phyloP scores from a whole-genome alignment of 176 grass and related monocot species.

The Triticum monococcum region DNA sequence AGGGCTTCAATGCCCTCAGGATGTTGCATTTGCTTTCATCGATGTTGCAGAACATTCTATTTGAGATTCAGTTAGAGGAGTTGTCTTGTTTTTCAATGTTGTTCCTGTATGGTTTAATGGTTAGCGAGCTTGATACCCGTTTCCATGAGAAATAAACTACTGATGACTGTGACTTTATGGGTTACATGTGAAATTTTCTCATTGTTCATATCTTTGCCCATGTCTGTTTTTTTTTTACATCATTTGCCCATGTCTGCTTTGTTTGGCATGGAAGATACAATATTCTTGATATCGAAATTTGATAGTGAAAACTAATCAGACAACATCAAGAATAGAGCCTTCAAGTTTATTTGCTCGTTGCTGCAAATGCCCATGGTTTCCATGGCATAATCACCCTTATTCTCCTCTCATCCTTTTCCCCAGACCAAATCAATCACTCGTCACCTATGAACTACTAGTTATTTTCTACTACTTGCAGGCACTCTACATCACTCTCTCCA shows the following conservation, averaged over 20 bases:
- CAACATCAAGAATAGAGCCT: constrained; percentile 8
- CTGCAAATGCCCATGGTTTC: constrained; percentile 46
- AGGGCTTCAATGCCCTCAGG: constrained; percentile 61
- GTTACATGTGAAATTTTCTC: not conserved
- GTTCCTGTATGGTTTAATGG: not conserved
- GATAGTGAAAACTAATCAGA: not conserved
- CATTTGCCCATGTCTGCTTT: no score
- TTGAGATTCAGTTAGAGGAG: not conserved
- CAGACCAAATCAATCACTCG: constrained; percentile 38
- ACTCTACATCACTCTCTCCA: not conserved
- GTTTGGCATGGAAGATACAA: not conserved
- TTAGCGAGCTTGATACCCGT: not conserved
- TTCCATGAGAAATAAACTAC: constrained; percentile 6
- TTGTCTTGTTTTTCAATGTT: not conserved
- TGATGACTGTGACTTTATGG: not conserved
- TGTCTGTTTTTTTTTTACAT: no score
- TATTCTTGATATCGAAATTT: not conserved
- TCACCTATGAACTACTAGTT: constrained; percentile 14
- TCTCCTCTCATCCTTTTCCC: constrained; percentile 24
- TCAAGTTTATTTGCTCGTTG: constrained; percentile 36
- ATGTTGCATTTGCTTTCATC: not conserved
- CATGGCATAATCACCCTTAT: constrained; percentile 47
- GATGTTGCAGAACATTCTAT: not conserved
- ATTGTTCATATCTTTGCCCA: no score
- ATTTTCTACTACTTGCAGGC: constrained; percentile 24